Conservation (phyloP, 225 moss, liverwort and hornwort species). For the Physcomitrellopsis africana region DNA sequence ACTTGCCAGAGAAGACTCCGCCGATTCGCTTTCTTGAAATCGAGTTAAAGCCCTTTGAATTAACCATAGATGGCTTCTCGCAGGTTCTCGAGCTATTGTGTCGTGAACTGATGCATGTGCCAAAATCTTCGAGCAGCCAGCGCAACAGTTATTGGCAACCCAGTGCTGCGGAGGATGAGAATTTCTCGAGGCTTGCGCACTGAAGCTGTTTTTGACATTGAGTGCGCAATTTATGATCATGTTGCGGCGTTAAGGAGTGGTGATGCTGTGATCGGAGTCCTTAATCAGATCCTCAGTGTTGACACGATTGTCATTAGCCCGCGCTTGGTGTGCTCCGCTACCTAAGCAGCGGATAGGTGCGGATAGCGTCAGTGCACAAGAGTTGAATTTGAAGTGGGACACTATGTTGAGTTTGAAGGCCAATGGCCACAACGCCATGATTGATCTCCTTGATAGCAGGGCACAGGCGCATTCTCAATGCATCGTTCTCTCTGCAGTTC, state of each 20-base stretch:
- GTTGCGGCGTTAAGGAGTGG: not conserved
- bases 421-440: constrained; percentile 9
- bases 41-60: too few species aligned
- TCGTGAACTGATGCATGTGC: not conserved
- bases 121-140: not conserved
- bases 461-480: constrained; percentile 14
- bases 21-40: not conserved
- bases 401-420: constrained; percentile 22
- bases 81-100: not conserved
- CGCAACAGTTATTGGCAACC: not conserved
- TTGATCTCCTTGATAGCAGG: constrained; percentile 12
- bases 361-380: constrained; percentile 1
- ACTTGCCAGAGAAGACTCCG: too few species aligned
- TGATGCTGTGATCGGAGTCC: constrained; percentile 23
- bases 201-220: not conserved
- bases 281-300: constrained; percentile 23
- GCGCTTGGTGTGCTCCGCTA: constrained; percentile 28
- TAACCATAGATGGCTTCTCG: too few species aligned
- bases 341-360: too few species aligned
- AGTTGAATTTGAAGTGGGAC: constrained; percentile 26
- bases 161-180: not conserved
- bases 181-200: constrained; percentile 8
- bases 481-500: constrained; percentile 4
- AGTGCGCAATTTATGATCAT: constrained; percentile 5
- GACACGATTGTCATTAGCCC: constrained; percentile 30